Evolutionary conservation across 2,329 filamentous ascomycete species (phyloP), one percentile per base, ranked within the genome.

Genomic region (Periconia digitata): DNA sequence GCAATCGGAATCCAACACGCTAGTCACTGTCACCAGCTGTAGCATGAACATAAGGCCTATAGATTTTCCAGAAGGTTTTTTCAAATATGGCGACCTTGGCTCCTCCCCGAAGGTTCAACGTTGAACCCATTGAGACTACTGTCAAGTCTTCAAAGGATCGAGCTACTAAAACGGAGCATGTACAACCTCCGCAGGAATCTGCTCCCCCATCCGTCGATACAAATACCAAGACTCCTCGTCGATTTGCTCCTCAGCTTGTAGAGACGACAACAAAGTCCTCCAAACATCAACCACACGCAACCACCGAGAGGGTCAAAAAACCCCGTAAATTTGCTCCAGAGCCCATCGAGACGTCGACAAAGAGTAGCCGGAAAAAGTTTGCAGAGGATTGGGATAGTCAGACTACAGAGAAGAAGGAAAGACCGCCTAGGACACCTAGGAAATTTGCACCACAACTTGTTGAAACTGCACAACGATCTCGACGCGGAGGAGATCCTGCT

Each of bases 391-490:
- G 62, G 35, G 17, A 46, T 6, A 46, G 36, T 32, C 20, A 46
- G 36, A 34, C 23, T 17, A 12, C 37, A 12, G 39, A 46, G 40
- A 43, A 44, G 29, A 45, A 46, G 27, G 42, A 47, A 40, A 50
- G 23, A 44, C 35, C 40, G 64, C 46, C 63, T 51, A 35, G 46
- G 65, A 24, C 23, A 10, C 52, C 64, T 3, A 74, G 78, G 36
- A 80, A 72, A 50, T 95, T 95, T 68, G 81, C 85, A 23, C 90
- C 90, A 12, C 86, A 92, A 62, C 76, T 95, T 46, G 85, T 95
- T 53, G 90, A 92, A 70, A 92, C 89, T 2, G 87, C 87, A 3
- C 83, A 85, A 59, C 80, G 90, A 44, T 84, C 85, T 27, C 83
- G 87, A 54, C 84, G 84, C 61, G 81, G 81, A 15, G 84, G 84